These are phyloP conservation scores for Thraustotheca clavata DNA, from an alignment of 352 stramenopile species.

Conservation along the genomic window DNA sequence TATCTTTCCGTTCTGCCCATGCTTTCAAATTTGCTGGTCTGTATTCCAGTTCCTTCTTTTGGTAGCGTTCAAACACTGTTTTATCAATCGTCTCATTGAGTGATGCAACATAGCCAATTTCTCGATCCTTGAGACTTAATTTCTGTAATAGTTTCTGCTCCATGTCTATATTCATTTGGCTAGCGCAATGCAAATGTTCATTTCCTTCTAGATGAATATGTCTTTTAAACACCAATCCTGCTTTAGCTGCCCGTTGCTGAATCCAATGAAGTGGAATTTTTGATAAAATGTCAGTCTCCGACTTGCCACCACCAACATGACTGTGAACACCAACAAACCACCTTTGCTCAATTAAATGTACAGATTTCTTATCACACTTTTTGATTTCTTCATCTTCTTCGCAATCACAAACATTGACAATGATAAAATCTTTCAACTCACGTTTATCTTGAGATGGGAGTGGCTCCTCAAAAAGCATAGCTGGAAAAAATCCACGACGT, in stretches of 20 bases:
- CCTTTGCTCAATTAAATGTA: background rate
- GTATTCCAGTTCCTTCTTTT: background rate
- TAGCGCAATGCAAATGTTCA: background rate
- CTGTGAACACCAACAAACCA: background rate
- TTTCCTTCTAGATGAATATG: background rate
- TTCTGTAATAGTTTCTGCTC: background rate
- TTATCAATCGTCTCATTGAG: conserved; percentile 7
- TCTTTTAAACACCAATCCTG: background rate
- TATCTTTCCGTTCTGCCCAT: background rate
- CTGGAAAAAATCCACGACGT: background rate
- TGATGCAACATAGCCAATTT: background rate
- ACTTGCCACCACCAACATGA: background rate
- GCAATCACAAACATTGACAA: background rate
- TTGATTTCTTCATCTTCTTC: background rate
- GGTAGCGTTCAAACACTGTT: background rate
- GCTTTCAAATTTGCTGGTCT: background rate
- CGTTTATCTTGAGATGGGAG: no score
- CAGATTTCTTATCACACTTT: background rate
- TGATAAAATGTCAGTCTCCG: background rate
- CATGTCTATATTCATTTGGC: background rate
- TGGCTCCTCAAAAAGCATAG: no score
- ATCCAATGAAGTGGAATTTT: background rate
- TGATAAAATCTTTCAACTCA: no score
- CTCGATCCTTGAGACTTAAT: no score
- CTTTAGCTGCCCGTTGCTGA: background rate